phyloP scores from a whole-genome alignment of 805 yeast genomes.

The Pichia pseudocactophila region DNA sequence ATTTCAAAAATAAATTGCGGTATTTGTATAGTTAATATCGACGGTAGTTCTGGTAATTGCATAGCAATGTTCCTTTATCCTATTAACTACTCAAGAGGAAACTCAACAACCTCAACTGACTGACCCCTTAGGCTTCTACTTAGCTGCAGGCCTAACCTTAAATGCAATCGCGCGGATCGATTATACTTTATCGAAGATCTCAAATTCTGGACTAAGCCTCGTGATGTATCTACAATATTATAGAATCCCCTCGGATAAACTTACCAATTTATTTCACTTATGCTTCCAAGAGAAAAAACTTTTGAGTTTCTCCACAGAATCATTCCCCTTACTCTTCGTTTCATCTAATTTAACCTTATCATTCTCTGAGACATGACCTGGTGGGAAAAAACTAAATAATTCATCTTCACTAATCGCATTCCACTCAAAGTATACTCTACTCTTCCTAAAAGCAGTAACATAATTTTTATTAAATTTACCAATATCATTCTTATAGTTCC shows the following conservation, averaged over 20 bases:
- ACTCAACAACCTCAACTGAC: too few species aligned
- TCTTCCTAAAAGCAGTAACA: slow-evolving; percentile 43
- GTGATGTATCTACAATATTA: too few species aligned
- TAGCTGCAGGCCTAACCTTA: too few species aligned
- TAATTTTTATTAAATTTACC: slow-evolving; percentile 28
- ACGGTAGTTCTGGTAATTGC: background rate
- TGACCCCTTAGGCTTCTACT: too few species aligned
- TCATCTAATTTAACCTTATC: slow-evolving; percentile 3
- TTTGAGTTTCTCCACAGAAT: slow-evolving; percentile 1
- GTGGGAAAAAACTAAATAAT: slow-evolving; percentile 39
- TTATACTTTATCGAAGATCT: too few species aligned
- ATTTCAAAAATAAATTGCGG: slow-evolving; percentile 3
- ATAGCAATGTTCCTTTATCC: background rate
- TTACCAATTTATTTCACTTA: background rate
- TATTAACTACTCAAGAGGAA: background rate
- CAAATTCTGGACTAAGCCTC: too few species aligned
- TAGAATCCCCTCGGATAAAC: too few species aligned
- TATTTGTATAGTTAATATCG: background rate
- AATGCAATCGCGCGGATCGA: too few species aligned
- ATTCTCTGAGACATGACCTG: slow-evolving; percentile 22
- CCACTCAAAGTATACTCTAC: slow-evolving; percentile 49
- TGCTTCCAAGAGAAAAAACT: background rate
- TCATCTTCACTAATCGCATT: slow-evolving; percentile 56
- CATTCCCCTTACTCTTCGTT: slow-evolving; percentile 4
- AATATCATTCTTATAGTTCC: slow-evolving; percentile 14